Base-by-base conservation (phyloP, 306 rosid species). In the Pyrus bretschneideri region DNA sequence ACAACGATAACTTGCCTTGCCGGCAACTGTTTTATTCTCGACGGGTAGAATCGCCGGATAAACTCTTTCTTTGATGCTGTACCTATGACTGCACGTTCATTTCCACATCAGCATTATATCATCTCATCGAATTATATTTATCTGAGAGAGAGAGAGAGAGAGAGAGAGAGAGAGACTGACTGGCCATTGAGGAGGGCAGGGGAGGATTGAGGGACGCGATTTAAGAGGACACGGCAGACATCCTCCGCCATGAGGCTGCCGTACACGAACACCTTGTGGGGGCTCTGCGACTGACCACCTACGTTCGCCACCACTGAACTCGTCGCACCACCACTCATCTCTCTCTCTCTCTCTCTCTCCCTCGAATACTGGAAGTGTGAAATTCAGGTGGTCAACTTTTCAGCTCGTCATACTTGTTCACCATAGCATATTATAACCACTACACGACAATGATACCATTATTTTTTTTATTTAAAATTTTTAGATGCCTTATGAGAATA, bases 21-120 rank as follows among this genome's bases (percentile, higher is more conserved):
- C 97, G 21, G 81, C 66, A 49, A 92, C 91, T 76, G 83, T 82
- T 54, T 86, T 66, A 22, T 79, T 71, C 64, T 81, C 76, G 15
- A 92, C 87, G 0, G 99, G 99, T 22, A 90, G 78, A 80, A 95
- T 92, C 74, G 99, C 97, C 3, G 98, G 97, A 86, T 95, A 95
- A 45, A 90, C 92, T 45, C 97, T 96, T 81, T 79, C 92, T 82
- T 86, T 90, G 91, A 92, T 86, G 85, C 91, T 89, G 57, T 85
- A 95, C 77, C 99, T 81, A 27, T 88, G 93, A 79, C 97, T 95
- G 78, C 83, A 46, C 64, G 15, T 67, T 66, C 51, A 12, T 12
- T 12, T 3, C 14, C 51, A 45, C 2, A 21, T 75, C 46, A 38
- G 42, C 9, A 38, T 7, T 10, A 38, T 38, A 38, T 7, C 42